These are phyloP conservation scores for Colletotrichum noveboracense DNA, from an alignment of 2,329 filamentous ascomycete species.

Conservation along the genomic window DNA sequence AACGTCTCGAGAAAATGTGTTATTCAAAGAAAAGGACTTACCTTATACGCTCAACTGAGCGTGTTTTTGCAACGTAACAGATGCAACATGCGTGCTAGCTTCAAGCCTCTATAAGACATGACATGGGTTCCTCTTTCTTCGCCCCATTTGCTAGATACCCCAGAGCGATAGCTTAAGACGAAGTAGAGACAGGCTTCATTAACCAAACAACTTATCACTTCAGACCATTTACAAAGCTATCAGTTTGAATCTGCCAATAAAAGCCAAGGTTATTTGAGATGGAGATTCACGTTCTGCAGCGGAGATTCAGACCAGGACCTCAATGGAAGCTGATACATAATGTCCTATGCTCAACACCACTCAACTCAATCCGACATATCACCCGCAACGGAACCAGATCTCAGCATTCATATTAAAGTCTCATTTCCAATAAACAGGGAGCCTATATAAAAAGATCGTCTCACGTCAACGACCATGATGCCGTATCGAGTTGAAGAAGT, in stretches of 20 bases:
- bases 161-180: not conserved
- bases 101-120: not conserved
- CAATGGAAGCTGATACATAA: not conserved
- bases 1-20: not conserved
- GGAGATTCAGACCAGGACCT: not conserved
- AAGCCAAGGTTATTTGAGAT: not conserved
- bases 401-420: not conserved
- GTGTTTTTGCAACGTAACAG: not conserved
- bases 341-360: not conserved
- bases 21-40: not conserved
- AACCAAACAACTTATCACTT: not conserved
- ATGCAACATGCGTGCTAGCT: not conserved
- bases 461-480: not conserved
- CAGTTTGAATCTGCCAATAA: not conserved
- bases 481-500: not conserved
- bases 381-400: not conserved
- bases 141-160: not conserved
- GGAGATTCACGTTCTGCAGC: not conserved
- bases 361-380: not conserved
- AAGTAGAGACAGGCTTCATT: not conserved
- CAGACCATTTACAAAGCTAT: accelerated
- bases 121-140: not conserved
- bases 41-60: not conserved
- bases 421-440: not conserved
- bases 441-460: not conserved